Evolutionary conservation across 2,329 filamentous ascomycete species (phyloP).

Genomic region (Ceratocystis eucalypticola): DNA sequence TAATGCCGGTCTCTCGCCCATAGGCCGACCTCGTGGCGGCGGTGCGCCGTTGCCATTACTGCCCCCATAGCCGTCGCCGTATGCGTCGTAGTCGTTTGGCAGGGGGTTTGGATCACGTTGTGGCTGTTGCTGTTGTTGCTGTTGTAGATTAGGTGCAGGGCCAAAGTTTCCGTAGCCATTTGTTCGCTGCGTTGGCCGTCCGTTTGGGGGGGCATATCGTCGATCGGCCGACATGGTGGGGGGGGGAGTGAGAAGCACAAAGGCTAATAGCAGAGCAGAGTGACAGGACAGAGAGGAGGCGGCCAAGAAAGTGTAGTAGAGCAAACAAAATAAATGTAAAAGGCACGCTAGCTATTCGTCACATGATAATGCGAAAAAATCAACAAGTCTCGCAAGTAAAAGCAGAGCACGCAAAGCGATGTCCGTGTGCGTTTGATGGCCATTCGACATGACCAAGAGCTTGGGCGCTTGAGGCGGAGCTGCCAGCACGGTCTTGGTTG

Average conservation of each 20-base stretch:
- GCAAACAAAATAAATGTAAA: background rate
- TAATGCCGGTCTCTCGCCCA: constrained; percentile 12
- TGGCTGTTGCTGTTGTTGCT: background rate
- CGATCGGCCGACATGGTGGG: constrained; percentile 14
- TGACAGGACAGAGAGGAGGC: background rate
- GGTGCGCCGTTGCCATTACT: constrained; percentile 23
- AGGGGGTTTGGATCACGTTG: constrained; percentile 8
- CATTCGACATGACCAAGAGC: background rate
- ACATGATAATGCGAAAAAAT: constrained; percentile 14
- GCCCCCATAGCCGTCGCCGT: constrained; percentile 33
- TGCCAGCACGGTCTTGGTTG: background rate
- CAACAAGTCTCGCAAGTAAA: background rate
- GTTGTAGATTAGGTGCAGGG: constrained; percentile 14
- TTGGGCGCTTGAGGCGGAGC: constrained; percentile 2
- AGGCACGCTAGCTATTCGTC: background rate
- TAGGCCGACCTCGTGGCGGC: constrained; percentile 16
- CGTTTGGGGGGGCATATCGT: constrained; percentile 13
- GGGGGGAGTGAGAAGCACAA: background rate
- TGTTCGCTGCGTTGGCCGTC: constrained; percentile 22
- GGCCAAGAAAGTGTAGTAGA: background rate
- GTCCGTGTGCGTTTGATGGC: background rate
- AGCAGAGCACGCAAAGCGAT: background rate
- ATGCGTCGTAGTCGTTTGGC: constrained; percentile 38
- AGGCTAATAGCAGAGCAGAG: background rate
- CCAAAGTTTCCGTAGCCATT: constrained; percentile 34